phyloP scores from a whole-genome alignment of 2,329 filamentous ascomycete genomes.

The Kalmusia sp. region DNA sequence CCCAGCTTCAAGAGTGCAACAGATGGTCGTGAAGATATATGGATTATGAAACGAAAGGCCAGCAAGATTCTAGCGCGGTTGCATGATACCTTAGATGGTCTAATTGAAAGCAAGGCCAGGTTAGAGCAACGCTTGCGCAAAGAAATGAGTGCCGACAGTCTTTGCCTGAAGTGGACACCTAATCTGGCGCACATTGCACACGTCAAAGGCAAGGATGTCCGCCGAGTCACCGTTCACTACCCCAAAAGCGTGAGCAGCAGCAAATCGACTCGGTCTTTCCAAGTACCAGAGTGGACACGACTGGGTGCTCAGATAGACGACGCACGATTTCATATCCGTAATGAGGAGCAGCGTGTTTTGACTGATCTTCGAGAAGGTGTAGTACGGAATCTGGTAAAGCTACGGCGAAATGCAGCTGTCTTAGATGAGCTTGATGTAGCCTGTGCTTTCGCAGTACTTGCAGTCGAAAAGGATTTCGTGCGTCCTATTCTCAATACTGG shows the following conservation, averaged over 20 bases:
- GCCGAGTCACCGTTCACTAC: constrained; percentile 45
- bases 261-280: constrained; percentile 84
- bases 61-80: constrained; percentile 70
- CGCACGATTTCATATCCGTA: constrained; percentile 76
- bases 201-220: constrained; percentile 77
- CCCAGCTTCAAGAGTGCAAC: constrained; percentile 43
- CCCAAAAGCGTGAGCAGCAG: constrained; percentile 73
- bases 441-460: constrained; percentile 82
- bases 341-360: constrained; percentile 85
- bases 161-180: constrained; percentile 86
- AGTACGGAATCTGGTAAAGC: constrained; percentile 80
- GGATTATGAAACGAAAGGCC: constrained; percentile 71
- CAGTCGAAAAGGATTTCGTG: constrained; percentile 74
- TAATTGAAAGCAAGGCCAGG: constrained; percentile 66
- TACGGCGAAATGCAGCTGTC: constrained; percentile 88
- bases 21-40: constrained; percentile 58
- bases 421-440: constrained; percentile 93
- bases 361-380: constrained; percentile 75
- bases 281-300: constrained; percentile 81
- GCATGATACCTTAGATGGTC: constrained; percentile 69
- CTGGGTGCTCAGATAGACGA: constrained; percentile 83
- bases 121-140: constrained; percentile 69
- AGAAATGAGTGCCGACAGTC: constrained; percentile 57
- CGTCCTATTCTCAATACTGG: constrained; percentile 73
- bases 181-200: constrained; percentile 90